Percentiles rank a stretch among this genome's conserved stretches.
phyloP scores from a whole-genome alignment of 2,329 filamentous ascomycete species.

The Tympanopsis confertula region DNA sequence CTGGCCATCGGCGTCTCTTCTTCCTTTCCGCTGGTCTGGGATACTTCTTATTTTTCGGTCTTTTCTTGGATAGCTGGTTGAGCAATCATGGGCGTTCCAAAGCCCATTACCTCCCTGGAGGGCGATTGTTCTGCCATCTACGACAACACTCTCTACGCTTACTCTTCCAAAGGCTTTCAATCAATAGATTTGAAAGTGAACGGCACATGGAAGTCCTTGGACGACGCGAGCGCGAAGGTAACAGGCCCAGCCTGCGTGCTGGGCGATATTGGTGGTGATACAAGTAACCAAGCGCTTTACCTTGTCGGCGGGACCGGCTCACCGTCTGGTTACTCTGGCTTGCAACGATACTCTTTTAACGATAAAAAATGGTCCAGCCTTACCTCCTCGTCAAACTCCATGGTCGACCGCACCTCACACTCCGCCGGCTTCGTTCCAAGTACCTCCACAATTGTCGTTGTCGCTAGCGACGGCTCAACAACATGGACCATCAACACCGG shows the following conservation, averaged over 20 bases:
- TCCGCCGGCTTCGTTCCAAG: not conserved
- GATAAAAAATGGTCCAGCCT: not conserved
- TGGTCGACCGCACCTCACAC: not conserved
- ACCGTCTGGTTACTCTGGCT: not conserved
- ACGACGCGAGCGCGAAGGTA: not conserved
- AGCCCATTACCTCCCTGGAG: not conserved
- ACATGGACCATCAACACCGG: not conserved
- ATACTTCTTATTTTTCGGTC: no score
- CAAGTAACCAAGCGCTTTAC: not conserved
- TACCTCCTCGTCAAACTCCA: not conserved
- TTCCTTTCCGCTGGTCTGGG: not conserved
- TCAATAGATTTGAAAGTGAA: not conserved
- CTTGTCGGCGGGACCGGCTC: not conserved
- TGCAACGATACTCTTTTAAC: not conserved
- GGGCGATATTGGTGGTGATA: not conserved
- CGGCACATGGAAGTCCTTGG: not conserved
- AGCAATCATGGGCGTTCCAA: not conserved
- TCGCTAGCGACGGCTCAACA: not conserved
- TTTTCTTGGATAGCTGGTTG: no score
- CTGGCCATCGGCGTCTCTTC: not conserved
- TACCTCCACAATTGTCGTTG: not conserved
- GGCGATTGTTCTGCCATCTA: not conserved
- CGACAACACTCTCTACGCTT: conserved; percentile 1
- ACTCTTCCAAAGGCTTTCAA: not conserved
- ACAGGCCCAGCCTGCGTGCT: not conserved